Percentiles rank a stretch among this genome's conserved stretches.
Evolutionary conservation across 306 rosid species (phyloP).

Genomic region (Quercus suber): DNA sequence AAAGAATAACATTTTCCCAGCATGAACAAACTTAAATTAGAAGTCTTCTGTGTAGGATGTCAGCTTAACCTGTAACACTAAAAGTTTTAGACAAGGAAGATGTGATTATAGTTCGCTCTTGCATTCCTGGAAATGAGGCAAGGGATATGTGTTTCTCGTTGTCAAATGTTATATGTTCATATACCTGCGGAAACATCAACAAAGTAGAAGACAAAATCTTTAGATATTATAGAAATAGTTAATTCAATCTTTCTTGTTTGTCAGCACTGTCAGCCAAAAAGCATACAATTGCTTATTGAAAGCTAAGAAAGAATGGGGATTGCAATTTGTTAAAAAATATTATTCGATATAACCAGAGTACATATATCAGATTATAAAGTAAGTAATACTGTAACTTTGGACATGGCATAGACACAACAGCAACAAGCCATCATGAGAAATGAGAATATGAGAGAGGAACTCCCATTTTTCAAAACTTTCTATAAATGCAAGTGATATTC

Average conservation of each 20-base stretch:
- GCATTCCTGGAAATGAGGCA: conserved; percentile 80
- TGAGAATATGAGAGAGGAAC: not conserved
- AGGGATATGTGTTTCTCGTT: conserved; percentile 65
- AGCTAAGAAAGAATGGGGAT: not conserved
- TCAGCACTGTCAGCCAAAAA: conserved; percentile 4
- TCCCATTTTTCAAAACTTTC: not conserved
- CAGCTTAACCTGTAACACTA: conserved; percentile 58
- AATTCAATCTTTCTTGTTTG: not conserved
- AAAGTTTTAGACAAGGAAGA: conserved; percentile 84
- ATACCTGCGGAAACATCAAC: conserved; percentile 48
- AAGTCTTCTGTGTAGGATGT: not conserved
- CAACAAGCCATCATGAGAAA: conserved; percentile 1
- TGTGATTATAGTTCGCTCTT: conserved; percentile 69
- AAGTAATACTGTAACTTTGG: not conserved
- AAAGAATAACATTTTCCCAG: not conserved
- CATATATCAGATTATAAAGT: not conserved
- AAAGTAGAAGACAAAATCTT: not conserved
- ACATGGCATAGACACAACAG: not conserved
- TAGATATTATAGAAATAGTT: not conserved
- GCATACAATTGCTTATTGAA: conserved; percentile 4
- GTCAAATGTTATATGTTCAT: conserved; percentile 66
- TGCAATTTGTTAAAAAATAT: not conserved
- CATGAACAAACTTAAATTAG: not conserved
- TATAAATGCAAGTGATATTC: not conserved
- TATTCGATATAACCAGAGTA: not conserved